Evolutionary conservation across 805 yeast species (phyloP).

Genomic region (Candida stauntonica): DNA sequence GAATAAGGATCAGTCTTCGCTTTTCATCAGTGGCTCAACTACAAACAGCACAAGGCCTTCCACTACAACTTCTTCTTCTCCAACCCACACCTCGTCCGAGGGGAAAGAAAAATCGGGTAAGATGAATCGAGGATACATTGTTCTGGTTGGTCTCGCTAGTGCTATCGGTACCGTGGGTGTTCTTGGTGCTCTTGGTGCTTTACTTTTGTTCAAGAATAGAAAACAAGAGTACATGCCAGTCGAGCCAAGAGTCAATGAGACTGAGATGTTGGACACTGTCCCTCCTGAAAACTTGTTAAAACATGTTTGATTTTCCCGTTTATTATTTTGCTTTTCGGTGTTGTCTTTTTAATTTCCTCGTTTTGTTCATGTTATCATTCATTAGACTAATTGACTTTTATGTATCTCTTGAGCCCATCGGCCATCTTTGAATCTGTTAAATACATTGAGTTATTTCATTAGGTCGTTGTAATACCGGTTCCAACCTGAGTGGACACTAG

Average conservation of each 20-base stretch:
- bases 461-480: no score
- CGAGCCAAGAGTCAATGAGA: slow-evolving; percentile 53
- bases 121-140: slow-evolving; percentile 55
- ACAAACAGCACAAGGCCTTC: slow-evolving; percentile 21
- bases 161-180: slow-evolving; percentile 48
- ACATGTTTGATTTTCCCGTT: slow-evolving; percentile 18
- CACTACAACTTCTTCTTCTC: slow-evolving; percentile 15
- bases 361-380: no score
- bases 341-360: not conserved
- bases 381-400: no score
- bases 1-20: slow-evolving; percentile 35
- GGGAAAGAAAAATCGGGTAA: slow-evolving; percentile 18
- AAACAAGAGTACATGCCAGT: slow-evolving; percentile 41
- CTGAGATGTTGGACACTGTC: slow-evolving; percentile 55
- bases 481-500: no score
- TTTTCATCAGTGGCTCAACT: slow-evolving; percentile 26
- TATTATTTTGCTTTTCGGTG: not conserved
- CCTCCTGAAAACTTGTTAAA: slow-evolving; percentile 54
- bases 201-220: slow-evolving; percentile 33
- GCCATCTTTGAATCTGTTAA: no score
- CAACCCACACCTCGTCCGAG: slow-evolving; percentile 14
- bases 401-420: no score
- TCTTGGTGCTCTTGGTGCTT: slow-evolving; percentile 38
- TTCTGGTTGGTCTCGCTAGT: slow-evolving; percentile 62
- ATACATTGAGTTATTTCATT: no score